These are phyloP conservation scores for Solanum sparsipilum DNA, from an alignment of 257 asterid genomes.

Conservation along the genomic window DNA sequence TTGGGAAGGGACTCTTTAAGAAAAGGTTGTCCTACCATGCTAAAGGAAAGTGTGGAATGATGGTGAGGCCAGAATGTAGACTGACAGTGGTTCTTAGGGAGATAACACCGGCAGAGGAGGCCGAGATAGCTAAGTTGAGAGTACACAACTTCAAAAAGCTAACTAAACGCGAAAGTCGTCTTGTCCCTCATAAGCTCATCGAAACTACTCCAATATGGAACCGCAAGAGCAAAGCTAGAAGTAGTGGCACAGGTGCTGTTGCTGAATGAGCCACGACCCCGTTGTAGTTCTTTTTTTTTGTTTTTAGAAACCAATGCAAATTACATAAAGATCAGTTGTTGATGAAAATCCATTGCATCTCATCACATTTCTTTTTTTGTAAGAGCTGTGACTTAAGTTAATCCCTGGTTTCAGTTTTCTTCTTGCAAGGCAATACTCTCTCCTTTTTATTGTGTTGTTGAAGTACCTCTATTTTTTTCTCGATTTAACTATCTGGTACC, in stretches of 20 bases:
- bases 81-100: constrained; percentile 80
- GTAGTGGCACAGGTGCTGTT: constrained; percentile 13
- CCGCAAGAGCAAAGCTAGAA: constrained; percentile 48
- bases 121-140: constrained; percentile 76
- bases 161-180: constrained; percentile 57
- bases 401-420: background rate
- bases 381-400: background rate
- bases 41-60: constrained; percentile 55
- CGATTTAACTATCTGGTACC: background rate
- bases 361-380: background rate
- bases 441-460: background rate
- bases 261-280: constrained; percentile 14
- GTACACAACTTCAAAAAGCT: constrained; percentile 69
- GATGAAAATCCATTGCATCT: background rate
- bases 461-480: background rate
- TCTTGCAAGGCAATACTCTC: background rate
- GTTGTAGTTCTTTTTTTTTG: background rate
- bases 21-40: constrained; percentile 72
- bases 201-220: constrained; percentile 89
- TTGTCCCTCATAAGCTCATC: constrained; percentile 79
- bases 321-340: background rate
- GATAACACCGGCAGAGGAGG: constrained; percentile 84
- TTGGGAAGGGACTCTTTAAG: constrained; percentile 70
- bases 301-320: background rate
- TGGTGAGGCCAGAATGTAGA: constrained; percentile 67